Conservation (phyloP, 768 basidiomycete species). For the Pleurotus citrinopileatus region DNA sequence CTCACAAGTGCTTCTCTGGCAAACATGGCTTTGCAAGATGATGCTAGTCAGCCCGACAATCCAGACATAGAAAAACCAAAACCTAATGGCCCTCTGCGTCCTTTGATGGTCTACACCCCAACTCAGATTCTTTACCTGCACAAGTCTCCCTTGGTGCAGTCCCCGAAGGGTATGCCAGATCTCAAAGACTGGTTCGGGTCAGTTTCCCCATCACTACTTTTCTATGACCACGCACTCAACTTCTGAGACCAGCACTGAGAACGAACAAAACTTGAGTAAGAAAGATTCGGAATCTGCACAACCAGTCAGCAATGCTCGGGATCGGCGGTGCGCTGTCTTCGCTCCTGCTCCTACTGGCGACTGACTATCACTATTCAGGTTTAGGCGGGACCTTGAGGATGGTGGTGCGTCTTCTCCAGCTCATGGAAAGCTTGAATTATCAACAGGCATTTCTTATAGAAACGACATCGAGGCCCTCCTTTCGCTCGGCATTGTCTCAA, state of each 20-base stretch:
- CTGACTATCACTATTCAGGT: constrained; percentile 39
- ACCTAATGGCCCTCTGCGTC: constrained; percentile 30
- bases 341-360: constrained; percentile 7
- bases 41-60: constrained; percentile 18
- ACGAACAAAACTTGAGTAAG: constrained; percentile 61
- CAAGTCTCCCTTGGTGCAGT: constrained; percentile 72
- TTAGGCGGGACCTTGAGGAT: constrained; percentile 76
- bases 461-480: constrained; percentile 58
- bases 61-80: constrained; percentile 28
- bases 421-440: neutral
- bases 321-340: constrained; percentile 54
- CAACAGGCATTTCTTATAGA: constrained; percentile 27
- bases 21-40: constrained; percentile 27
- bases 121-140: constrained; percentile 64
- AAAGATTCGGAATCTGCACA: constrained; percentile 63
- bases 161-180: constrained; percentile 74
- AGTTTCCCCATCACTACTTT: constrained; percentile 23
- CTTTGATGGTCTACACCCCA: constrained; percentile 67
- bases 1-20: constrained; percentile 21
- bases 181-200: constrained; percentile 91
- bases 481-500: constrained; percentile 71
- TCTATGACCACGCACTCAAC: constrained; percentile 24
- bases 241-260: constrained; percentile 44
- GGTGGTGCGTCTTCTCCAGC: constrained; percentile 43
- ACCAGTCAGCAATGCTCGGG: constrained; percentile 51